Percentiles rank a stretch among this genome's conserved stretches.
Conservation (phyloP, 768 basidiomycete genomes). For the Porpolomopsis calyptriformis region DNA sequence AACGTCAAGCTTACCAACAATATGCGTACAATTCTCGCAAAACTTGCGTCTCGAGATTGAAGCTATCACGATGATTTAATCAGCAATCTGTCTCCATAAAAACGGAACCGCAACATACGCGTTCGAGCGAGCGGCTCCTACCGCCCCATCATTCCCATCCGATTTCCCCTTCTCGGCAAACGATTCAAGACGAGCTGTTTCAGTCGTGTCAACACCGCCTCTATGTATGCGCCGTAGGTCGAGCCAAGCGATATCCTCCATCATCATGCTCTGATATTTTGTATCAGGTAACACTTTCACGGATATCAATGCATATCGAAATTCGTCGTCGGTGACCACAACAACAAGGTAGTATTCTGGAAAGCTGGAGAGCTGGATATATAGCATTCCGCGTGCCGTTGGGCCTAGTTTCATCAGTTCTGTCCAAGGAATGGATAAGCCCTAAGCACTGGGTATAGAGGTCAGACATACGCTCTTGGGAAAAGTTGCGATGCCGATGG, state of each 20-base stretch:
- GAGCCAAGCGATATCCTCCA: constrained; percentile 75
- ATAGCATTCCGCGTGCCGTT: constrained; percentile 49
- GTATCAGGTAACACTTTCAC: constrained; percentile 44
- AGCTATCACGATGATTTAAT: constrained; percentile 25
- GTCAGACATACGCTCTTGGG: constrained; percentile 41
- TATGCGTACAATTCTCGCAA: constrained; percentile 76
- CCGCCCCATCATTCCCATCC: not conserved
- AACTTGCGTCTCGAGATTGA: constrained; percentile 62
- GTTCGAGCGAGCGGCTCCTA: not conserved
- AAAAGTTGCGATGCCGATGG: constrained; percentile 59
- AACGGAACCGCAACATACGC: not conserved
- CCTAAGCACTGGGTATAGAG: not conserved
- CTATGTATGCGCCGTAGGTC: constrained; percentile 59
- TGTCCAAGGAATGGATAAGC: not conserved
- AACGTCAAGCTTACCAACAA: constrained; percentile 55
- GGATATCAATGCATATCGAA: constrained; percentile 75
- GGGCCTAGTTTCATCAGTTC: constrained; percentile 49
- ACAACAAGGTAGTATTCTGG: constrained; percentile 78
- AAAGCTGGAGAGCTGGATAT: constrained; percentile 69
- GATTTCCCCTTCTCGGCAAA: constrained; percentile 6
- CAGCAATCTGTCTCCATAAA: not conserved
- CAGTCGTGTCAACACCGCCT: constrained; percentile 22
- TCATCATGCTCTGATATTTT: constrained; percentile 48
- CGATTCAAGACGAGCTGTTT: constrained; percentile 15
- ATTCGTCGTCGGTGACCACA: constrained; percentile 65